phyloP scores from a whole-genome alignment of 768 basidiomycete species.

The Boletus vermiculosoides region DNA sequence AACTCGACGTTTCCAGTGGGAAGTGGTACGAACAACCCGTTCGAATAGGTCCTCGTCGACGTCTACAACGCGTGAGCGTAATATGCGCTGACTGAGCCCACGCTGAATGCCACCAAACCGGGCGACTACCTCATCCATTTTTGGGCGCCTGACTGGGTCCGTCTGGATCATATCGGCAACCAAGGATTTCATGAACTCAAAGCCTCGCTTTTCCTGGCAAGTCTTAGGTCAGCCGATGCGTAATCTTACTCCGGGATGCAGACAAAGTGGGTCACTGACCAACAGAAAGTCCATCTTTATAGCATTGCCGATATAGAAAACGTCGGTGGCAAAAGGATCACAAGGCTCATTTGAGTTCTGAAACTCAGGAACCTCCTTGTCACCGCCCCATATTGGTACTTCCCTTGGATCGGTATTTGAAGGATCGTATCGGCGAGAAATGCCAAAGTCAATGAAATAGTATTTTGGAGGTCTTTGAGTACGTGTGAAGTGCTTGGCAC shows the following conservation, averaged over 20 bases:
- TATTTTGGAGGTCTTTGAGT: slow-evolving; percentile 33
- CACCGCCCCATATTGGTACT: slow-evolving; percentile 37
- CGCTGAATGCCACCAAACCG: slow-evolving; percentile 17
- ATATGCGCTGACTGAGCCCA: slow-evolving; percentile 8
- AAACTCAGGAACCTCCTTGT: slow-evolving; percentile 43
- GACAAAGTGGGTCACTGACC: no score
- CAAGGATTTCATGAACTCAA: slow-evolving; percentile 25
- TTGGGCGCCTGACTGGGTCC: slow-evolving; percentile 23
- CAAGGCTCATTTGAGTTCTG: slow-evolving; percentile 21
- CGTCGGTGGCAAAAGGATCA: slow-evolving; percentile 44
- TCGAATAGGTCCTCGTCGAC: slow-evolving; percentile 14
- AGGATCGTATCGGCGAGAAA: slow-evolving; percentile 33
- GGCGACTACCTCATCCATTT: slow-evolving; percentile 19
- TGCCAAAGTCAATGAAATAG: slow-evolving; percentile 38
- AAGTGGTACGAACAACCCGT: slow-evolving; percentile 2
- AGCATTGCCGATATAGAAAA: slow-evolving; percentile 44
- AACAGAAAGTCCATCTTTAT: slow-evolving; percentile 33
- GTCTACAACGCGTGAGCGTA: slow-evolving; percentile 31
- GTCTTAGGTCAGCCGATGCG: no score
- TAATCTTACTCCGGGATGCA: no score
- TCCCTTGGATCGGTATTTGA: slow-evolving; percentile 26
- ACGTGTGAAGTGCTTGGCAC: slow-evolving; percentile 29
- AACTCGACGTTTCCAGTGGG: slow-evolving; percentile 28
- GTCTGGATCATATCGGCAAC: slow-evolving; percentile 21
- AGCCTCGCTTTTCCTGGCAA: slow-evolving; percentile 5